These are phyloP conservation scores for Oleoguttula mirabilis DNA, from an alignment of 495 filamentous ascomycete genomes.

Conservation along the genomic window DNA sequence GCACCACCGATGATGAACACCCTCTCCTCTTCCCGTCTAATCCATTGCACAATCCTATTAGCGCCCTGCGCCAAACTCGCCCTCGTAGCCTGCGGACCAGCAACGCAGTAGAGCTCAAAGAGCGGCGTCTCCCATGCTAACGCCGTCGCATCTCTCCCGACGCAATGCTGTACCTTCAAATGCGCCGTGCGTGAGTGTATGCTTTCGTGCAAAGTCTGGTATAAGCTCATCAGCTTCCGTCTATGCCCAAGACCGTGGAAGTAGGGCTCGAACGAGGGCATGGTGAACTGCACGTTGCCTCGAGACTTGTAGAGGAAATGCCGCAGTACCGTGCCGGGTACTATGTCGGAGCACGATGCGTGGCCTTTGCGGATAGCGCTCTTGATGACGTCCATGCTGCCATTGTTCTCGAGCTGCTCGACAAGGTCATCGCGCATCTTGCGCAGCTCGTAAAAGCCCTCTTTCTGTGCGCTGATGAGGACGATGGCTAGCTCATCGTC, in stretches of 20 bases:
- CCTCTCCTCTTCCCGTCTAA: slow-evolving; percentile 77
- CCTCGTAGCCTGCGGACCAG: slow-evolving; percentile 65
- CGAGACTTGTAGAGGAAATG: slow-evolving; percentile 94
- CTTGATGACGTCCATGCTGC: slow-evolving; percentile 62
- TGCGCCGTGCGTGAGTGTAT: slow-evolving; percentile 73
- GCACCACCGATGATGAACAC: slow-evolving; percentile 92
- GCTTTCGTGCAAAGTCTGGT: slow-evolving; percentile 69
- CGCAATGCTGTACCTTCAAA: slow-evolving; percentile 72
- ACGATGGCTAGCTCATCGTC: slow-evolving; percentile 80
- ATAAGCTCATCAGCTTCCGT: slow-evolving; percentile 69
- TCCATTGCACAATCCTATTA: slow-evolving; percentile 79
- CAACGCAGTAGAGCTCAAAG: slow-evolving; percentile 90
- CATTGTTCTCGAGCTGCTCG: slow-evolving; percentile 60
- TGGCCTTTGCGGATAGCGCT: slow-evolving; percentile 59
- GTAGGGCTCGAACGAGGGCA: slow-evolving; percentile 67
- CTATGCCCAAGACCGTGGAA: slow-evolving; percentile 53
- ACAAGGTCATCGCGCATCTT: slow-evolving; percentile 74
- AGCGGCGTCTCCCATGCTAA: slow-evolving; percentile 82
- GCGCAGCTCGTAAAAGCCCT: slow-evolving; percentile 81
- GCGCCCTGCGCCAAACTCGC: slow-evolving; percentile 72
- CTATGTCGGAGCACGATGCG: slow-evolving; percentile 56
- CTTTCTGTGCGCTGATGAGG: slow-evolving; percentile 83
- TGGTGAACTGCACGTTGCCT: slow-evolving; percentile 87
- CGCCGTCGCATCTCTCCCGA: slow-evolving; percentile 57
- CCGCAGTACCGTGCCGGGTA: slow-evolving; percentile 63